These are phyloP conservation scores for Eutrema salsugineum DNA, from an alignment of 441 rosid species.

Conservation along the genomic window DNA sequence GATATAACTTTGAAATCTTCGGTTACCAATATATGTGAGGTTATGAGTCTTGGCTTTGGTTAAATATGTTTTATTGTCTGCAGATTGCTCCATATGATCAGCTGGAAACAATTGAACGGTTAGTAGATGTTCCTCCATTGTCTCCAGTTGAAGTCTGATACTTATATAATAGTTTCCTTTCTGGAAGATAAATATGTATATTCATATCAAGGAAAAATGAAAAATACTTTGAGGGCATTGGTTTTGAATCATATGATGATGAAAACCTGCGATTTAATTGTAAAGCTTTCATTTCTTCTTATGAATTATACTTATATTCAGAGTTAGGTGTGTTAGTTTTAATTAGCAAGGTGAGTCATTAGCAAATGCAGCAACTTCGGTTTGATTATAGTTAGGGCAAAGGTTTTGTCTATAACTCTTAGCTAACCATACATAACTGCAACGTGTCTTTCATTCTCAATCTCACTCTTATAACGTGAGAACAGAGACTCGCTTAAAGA, in stretches of 20 bases:
- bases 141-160: constrained; percentile 34
- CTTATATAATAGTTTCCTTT: not conserved
- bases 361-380: not conserved
- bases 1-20: constrained; percentile 1
- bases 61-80: not conserved
- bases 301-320: not conserved
- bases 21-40: not conserved
- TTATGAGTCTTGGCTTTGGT: not conserved
- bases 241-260: not conserved
- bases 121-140: constrained; percentile 56
- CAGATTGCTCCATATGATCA: constrained; percentile 95
- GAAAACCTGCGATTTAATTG: not conserved
- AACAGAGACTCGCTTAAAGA: too few species aligned
- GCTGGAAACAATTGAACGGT: constrained; percentile 65
- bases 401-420: not conserved
- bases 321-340: not conserved
- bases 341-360: not conserved
- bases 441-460: not conserved
- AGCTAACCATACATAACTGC: not conserved
- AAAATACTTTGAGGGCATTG: not conserved
- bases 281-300: not conserved
- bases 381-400: not conserved
- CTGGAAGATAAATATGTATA: too few species aligned
- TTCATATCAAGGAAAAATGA: not conserved
- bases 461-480: too few species aligned